Base-by-base conservation (phyloP, 2,329 filamentous ascomycete genomes). In the Trichoderma pleuroti region DNA sequence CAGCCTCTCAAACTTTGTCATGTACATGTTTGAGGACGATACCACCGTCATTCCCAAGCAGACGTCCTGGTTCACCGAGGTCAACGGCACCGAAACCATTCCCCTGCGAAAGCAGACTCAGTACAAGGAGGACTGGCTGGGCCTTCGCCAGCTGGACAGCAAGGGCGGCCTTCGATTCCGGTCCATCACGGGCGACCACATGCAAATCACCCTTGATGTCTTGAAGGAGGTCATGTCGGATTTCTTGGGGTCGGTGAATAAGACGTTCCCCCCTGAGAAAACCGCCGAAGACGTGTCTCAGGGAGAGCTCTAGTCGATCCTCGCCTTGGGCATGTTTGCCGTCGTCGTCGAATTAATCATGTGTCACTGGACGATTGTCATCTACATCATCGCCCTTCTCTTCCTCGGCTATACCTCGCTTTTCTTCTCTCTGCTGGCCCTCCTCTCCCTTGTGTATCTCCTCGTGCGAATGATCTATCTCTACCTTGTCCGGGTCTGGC, bases 71-170 rank as follows among this genome's bases (percentile, higher is more conserved):
- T 99, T 98, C 79, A 89, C 90, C 49, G 94, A 98, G 79, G 91
- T 96, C 61, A 93, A 96, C 80, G 85, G 84, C 39, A 92, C 89
- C 4, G 86, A 90, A 72, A 84, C 90, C 26, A 92, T 88, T 59
- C 86, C 86, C 18, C 81, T 99, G 78, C 86, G 87, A 74, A 87
- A 94, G 66, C 86, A 93, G 71, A 80, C 81, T 32, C 84, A 98
- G 2, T 99, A 98, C 80, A 88, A 87, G 75, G 91, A 98, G 82
- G 95, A 99, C 82, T 99, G 96, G 96, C 83, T 99, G 32, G 96
- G 96, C 0, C 83, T 99, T 79, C 92, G 88, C 79, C 82, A 83
- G 76, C 82, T 99, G 76, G 94, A 98, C 82, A 83, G 91, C 79
- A 92, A 92, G 83, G 93, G 91, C 3, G 92, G 88, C 1, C 82